A percentile compares a stretch with the other conserved stretches of the same genome.
Conservation (phyloP, 805 yeast genomes). For the Yarrowia keelungensis region DNA sequence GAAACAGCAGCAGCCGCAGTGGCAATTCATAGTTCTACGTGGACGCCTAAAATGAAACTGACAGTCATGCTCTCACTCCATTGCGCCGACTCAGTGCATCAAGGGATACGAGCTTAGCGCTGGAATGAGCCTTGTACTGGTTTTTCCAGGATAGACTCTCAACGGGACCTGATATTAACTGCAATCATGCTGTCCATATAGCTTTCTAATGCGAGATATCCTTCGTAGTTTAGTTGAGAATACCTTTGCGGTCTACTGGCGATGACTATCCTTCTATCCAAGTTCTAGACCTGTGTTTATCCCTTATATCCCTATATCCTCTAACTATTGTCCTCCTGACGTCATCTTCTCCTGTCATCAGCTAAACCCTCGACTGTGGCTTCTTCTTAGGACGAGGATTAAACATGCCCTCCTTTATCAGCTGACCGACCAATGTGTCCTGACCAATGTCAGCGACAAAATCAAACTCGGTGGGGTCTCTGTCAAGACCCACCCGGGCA, state of each 20-base stretch:
- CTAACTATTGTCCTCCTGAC: background rate
- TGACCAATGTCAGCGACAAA: conserved; percentile 23
- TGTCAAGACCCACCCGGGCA: conserved; percentile 49
- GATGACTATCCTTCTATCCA: background rate
- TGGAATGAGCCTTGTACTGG: background rate
- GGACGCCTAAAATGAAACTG: too few relatives aligned
- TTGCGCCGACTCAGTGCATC: too few relatives aligned
- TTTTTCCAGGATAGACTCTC: background rate
- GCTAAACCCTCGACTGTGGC: background rate
- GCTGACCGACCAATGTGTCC: conserved; percentile 11
- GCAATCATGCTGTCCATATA: background rate
- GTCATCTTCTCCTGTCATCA: background rate
- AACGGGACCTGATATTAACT: background rate
- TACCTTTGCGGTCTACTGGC: too few relatives aligned
- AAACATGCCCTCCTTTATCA: conserved; percentile 26
- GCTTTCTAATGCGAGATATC: too few relatives aligned
- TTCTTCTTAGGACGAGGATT: conserved; percentile 2
- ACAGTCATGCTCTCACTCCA: too few relatives aligned
- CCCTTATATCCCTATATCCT: background rate
- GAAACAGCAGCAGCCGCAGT: background rate
- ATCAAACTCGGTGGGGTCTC: conserved; percentile 46
- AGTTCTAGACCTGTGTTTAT: background rate
- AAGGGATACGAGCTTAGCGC: background rate
- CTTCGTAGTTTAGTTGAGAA: too few relatives aligned
- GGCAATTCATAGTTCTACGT: too few relatives aligned